A percentile compares a stretch with the other conserved stretches of the same genome.
Evolutionary conservation across 106 monocot species (phyloP).

Genomic region (Acorus calamus): DNA sequence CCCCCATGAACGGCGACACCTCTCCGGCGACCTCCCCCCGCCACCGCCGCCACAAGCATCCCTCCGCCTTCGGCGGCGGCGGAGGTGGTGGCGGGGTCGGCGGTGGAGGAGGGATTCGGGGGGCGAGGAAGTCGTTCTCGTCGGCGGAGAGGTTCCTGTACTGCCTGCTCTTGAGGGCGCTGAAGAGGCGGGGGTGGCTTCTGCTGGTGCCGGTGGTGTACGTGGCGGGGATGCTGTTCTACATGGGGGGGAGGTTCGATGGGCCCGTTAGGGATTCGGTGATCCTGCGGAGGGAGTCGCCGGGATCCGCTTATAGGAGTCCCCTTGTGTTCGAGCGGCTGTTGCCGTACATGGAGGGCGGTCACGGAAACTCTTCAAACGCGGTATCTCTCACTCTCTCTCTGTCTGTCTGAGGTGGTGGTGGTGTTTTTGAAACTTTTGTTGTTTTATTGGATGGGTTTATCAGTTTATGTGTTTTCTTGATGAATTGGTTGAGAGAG

Average conservation of each 20-base stretch:
- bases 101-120: constrained; percentile 13
- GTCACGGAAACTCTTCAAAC: constrained; percentile 40
- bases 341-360: constrained; percentile 51
- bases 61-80: constrained; percentile 1
- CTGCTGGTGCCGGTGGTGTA: constrained; percentile 53
- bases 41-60: background rate
- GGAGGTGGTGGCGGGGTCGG: constrained; percentile 3
- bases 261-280: constrained; percentile 27
- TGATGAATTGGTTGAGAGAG: no score
- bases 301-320: constrained; percentile 70
- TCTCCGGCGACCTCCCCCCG: no score
- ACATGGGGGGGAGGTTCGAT: constrained; percentile 27
- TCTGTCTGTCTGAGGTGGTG: background rate
- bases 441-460: background rate
- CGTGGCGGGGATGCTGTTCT: constrained; percentile 39
- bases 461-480: background rate
- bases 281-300: constrained; percentile 25
- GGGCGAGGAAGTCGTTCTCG: constrained; percentile 1
- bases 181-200: constrained; percentile 44
- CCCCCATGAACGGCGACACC: no score
- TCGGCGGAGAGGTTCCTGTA: constrained; percentile 20
- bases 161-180: constrained; percentile 22
- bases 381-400: constrained; percentile 29
- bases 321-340: constrained; percentile 61
- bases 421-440: background rate